Evolutionary conservation across 495 filamentous ascomycete species (phyloP), one percentile per base, ranked within the genome.

Genomic region (Xylaria bambusicola): DNA sequence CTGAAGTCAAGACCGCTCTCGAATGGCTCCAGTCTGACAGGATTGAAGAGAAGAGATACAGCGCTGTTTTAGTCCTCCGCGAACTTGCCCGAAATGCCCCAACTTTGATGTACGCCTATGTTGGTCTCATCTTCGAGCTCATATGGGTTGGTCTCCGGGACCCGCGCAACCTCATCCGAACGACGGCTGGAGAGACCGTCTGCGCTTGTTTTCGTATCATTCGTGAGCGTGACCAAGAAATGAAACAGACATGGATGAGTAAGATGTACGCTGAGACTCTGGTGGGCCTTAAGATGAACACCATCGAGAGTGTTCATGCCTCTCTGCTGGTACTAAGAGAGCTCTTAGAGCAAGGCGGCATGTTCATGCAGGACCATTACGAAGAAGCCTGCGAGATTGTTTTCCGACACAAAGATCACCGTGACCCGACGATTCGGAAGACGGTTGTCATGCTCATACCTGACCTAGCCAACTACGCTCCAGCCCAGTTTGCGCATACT

Each of bases 21-120:
- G 94, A 99, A 76, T 97, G 90, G 89, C 80, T 99, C 47, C 93
- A 97, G 66, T 88, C 89, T n/a, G 95, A 97, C 62, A 83, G 93
- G 24, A 87, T 94, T 65, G 94, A 99, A 75, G 91, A 90, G 62
- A 80, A 94, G 62, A 84, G 94, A 41, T 97, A 96, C 71, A 89
- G 89, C 31, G 93, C 94, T 4, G 93, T 97, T 21, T 80, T 99
- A 17, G 86, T 94, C 18, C 85, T 99, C 33, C 84, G 91, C 35
- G 93, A 98, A 69, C 81, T 99, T 31, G 92, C 91, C 10, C 84
- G 87, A 65, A 93, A 92, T 69, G 95, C 93, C 0, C 93, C 92
- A 2, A 98, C 94, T 0, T 79, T 98, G 35, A 89, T 98, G 67
- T 99, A 97, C 70, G 84, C 87, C 24, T 97, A 93, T 71, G 89